Evolutionary conservation across 1,284 basidiomycete genomes (phyloP).

Genomic region (Sparassis latifolia): DNA sequence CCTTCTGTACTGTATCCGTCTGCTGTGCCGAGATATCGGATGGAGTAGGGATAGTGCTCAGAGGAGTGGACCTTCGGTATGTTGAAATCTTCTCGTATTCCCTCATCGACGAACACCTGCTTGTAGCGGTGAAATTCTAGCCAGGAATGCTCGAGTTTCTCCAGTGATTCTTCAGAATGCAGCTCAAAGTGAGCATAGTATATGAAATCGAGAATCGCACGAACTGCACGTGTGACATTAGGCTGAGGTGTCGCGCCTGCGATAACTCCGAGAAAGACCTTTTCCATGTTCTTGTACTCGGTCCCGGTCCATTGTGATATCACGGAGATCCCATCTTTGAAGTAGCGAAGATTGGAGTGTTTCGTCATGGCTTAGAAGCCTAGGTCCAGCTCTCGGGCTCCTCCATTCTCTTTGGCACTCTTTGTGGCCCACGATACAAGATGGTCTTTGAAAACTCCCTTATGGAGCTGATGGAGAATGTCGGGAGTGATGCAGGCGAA

Average conservation of each 20-base stretch:
- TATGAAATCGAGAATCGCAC: conserved; percentile 21
- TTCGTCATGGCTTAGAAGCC: conserved; percentile 12
- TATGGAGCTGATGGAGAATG: conserved; percentile 26
- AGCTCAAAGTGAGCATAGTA: conserved; percentile 22
- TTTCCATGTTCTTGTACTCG: conserved; percentile 17
- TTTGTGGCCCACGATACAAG: conserved; percentile 10
- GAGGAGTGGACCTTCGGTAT: conserved; percentile 31
- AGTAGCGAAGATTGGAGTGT: conserved; percentile 12
- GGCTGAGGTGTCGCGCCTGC: conserved; percentile 3
- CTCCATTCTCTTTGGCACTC: neutral
- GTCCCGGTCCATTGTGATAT: conserved; percentile 17
- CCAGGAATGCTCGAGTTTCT: conserved; percentile 14
- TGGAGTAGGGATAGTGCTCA: conserved; percentile 22
- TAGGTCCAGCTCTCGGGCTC: conserved; percentile 14
- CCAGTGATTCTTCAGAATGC: conserved; percentile 15
- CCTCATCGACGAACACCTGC: conserved; percentile 17
- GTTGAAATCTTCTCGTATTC: conserved; percentile 26
- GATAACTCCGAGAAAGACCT: conserved; percentile 13
- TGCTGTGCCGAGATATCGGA: conserved; percentile 21
- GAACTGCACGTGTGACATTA: conserved; percentile 7
- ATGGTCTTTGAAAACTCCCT: conserved; percentile 25
- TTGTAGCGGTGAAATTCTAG: conserved; percentile 21
- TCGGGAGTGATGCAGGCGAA: conserved; percentile 21
- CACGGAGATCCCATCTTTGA: conserved; percentile 13
- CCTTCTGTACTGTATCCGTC: conserved; percentile 27